Percentiles rank a stretch among this genome's conserved stretches.
phyloP scores from a whole-genome alignment of 345 rosid genomes.

The Ceriops zippeliana region DNA sequence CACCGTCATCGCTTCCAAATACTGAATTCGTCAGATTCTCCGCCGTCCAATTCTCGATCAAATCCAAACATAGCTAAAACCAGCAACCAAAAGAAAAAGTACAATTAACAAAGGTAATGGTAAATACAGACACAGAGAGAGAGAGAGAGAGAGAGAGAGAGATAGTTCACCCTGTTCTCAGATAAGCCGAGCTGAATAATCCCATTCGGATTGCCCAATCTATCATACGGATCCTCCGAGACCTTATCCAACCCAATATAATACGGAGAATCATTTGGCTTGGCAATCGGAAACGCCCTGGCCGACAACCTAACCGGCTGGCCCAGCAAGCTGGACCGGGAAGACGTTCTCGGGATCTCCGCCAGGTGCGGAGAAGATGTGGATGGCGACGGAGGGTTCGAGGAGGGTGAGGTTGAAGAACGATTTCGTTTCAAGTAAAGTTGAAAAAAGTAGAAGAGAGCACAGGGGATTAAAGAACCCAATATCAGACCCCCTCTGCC shows the following conservation, averaged over 20 bases:
- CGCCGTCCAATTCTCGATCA: slow-evolving; percentile 75
- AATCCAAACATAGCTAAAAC: slow-evolving; percentile 75
- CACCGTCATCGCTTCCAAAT: slow-evolving; percentile 36
- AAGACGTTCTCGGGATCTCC: slow-evolving; percentile 50
- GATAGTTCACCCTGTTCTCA: slow-evolving; percentile 57
- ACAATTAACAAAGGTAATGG: neutral
- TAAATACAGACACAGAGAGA: neutral
- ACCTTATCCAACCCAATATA: slow-evolving; percentile 66
- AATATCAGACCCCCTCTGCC: slow-evolving; percentile 78
- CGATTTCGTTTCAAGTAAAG: slow-evolving; percentile 69
- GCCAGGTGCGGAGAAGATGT: slow-evolving; percentile 39
- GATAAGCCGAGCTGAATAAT: slow-evolving; percentile 83
- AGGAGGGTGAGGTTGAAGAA: slow-evolving; percentile 20
- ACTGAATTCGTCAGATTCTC: slow-evolving; percentile 50
- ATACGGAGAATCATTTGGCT: slow-evolving; percentile 60
- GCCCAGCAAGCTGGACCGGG: slow-evolving; percentile 44
- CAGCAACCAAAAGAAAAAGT: neutral
- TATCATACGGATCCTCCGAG: slow-evolving; percentile 54
- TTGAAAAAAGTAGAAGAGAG: slow-evolving; percentile 76
- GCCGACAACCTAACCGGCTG: slow-evolving; percentile 55
- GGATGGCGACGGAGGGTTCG: slow-evolving; percentile 46
- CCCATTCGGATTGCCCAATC: slow-evolving; percentile 50
- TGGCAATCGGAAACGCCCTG: slow-evolving; percentile 54
- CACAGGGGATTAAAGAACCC: slow-evolving; percentile 84
- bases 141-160: neutral